Base-by-base conservation (phyloP, 2,329 filamentous ascomycete genomes). In the Penicillium glabrum region DNA sequence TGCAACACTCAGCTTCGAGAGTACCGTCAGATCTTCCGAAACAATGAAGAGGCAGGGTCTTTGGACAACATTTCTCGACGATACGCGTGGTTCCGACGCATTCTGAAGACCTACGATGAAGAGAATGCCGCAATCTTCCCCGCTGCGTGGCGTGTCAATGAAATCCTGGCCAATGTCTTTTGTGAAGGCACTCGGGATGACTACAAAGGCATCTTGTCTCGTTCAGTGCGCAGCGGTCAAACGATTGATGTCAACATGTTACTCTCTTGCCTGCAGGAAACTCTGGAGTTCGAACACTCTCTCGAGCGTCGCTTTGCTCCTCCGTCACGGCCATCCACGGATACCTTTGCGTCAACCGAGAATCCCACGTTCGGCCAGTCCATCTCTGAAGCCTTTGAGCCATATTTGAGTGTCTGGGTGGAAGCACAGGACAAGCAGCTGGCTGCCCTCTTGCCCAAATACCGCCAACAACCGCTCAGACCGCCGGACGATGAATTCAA, bases 371-470 rank as follows among this genome's bases (percentile, higher is more conserved):
- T 97, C 72, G 89, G 90, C 54, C 91, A 96, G 54, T 88, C 91
- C 4, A 96, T 99, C 59, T 98, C 95, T 0, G 91, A 96, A 60
- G 95, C 95, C 0, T 99, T 99, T 69, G 95, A 98, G 75, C 95
- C 95, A 1, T 99, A 98, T 73, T 83, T 99, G 62, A 96, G 91
- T 71, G 79, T 99, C 4, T 99, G 95, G 95, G 92, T 99, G 1
- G 93, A 98, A 58, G 93, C 91, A 10, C 95, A 98, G 74, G 93
- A 97, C 75, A 93, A 87, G 66, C 89, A 96, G 67, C 81, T 98
- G 56, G 89, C 91, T 6, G 76, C 81, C 8, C 86, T 98, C 76
- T 90, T 99, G 61, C 92, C 92, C 0, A 91, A 87, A 71, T 98
- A 98, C 75, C 90, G 89, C 62, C 85, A 83, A 58, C 91, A 96